Conservation (phyloP, 2,329 filamentous ascomycete genomes). For the Xylariaceae sp. region DNA sequence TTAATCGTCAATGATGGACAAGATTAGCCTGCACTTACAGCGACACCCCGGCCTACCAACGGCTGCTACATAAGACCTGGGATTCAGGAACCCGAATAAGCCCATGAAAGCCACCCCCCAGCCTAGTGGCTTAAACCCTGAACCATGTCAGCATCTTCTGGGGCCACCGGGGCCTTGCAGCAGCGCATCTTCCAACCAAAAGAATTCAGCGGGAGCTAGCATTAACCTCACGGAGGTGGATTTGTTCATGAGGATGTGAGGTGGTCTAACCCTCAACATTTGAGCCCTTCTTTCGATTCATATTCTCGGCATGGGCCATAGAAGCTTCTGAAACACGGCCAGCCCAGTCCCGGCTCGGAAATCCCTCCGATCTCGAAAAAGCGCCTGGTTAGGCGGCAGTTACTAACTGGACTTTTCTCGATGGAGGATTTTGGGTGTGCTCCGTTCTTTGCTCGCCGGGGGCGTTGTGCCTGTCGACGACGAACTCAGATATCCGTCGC, state of each 20-base stretch:
- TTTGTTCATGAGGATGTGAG: conserved; percentile 15
- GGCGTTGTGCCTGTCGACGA: neutral
- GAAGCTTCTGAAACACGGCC: conserved; percentile 29
- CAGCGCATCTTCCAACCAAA: conserved; percentile 25
- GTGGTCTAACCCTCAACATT: conserved; percentile 26
- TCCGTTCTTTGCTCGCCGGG: neutral
- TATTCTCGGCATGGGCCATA: conserved; percentile 27
- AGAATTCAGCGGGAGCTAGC: conserved; percentile 22
- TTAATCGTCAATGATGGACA: conserved; percentile 8
- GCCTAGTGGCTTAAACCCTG: conserved; percentile 22
- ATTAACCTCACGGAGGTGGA: conserved; percentile 18
- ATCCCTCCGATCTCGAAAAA: conserved; percentile 24
- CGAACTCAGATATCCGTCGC: neutral
- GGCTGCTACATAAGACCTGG: conserved; percentile 5
- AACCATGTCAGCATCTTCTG: conserved; percentile 25
- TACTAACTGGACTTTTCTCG: neutral
- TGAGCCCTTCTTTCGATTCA: conserved; percentile 25
- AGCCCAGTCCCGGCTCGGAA: conserved; percentile 24
- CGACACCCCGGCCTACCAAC: conserved; percentile 17
- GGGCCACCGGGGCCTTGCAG: conserved; percentile 14
- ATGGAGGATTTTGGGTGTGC: neutral
- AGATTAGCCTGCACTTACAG: conserved; percentile 10
- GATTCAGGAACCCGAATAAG: conserved; percentile 26
- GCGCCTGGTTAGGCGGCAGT: conserved; percentile 4
- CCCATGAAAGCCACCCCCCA: conserved; percentile 25